These are phyloP conservation scores for Saccharomycopsis vini DNA, from an alignment of 805 yeast species.

Conservation along the genomic window DNA sequence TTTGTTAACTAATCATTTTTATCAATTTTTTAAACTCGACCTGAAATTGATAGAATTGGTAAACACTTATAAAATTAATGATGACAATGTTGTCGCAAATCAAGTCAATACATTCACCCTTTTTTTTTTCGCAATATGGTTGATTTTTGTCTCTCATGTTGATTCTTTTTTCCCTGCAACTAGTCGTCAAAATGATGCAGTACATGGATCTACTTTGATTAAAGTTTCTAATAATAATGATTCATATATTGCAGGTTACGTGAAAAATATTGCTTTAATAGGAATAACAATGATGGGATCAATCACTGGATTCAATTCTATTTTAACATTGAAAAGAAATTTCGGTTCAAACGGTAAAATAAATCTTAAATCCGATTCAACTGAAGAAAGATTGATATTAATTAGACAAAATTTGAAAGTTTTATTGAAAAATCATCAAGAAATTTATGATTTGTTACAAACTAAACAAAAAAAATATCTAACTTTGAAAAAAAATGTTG, in stretches of 20 bases:
- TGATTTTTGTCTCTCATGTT: constrained; percentile 3
- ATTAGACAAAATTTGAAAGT: constrained; percentile 2
- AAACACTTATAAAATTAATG: not conserved
- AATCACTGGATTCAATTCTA: constrained; percentile 15
- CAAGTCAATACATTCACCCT: not conserved
- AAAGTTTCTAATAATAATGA: not conserved
- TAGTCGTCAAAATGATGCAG: too few species aligned
- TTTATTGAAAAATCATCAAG: constrained; percentile 3
- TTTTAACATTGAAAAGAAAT: constrained; percentile 3
- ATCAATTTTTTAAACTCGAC: not conserved
- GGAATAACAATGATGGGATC: constrained; percentile 16
- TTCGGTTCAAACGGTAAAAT: not conserved
- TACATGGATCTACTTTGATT: too few species aligned
- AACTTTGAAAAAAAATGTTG: constrained; percentile 1
- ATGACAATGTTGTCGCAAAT: not conserved
- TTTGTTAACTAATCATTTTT: constrained; percentile 8
- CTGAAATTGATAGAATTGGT: not conserved
- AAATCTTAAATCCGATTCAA: not conserved
- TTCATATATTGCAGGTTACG: not conserved
- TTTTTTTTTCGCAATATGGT: constrained; percentile 6
- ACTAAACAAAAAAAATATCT: not conserved
- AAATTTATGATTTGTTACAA: not conserved
- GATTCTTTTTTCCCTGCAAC: constrained; percentile 6
- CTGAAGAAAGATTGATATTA: not conserved
- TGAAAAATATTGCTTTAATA: constrained; percentile 7